A percentile compares a stretch with the other conserved stretches of the same genome.
Evolutionary conservation across 2,329 filamentous ascomycete genomes (phyloP).

Genomic region (Colletotrichum spinosum): DNA sequence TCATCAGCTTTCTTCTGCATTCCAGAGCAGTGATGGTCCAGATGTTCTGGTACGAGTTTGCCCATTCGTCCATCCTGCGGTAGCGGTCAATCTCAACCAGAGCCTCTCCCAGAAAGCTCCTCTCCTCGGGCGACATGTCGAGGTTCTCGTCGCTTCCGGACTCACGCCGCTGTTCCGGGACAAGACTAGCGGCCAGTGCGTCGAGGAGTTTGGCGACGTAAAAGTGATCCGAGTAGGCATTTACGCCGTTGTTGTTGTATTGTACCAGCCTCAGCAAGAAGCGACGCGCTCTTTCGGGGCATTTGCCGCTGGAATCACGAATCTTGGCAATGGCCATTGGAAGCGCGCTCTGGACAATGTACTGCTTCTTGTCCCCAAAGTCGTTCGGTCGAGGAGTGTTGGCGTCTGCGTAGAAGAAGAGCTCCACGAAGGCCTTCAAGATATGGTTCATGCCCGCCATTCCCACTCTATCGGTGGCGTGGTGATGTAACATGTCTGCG

Average conservation of each 20-base stretch:
- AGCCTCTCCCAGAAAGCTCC: slow-evolving; percentile 63
- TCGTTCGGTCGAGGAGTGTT: slow-evolving; percentile 89
- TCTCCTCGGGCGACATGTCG: slow-evolving; percentile 51
- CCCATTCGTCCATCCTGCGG: slow-evolving; percentile 76
- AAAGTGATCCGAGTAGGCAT: slow-evolving; percentile 87
- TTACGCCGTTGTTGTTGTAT: slow-evolving; percentile 95
- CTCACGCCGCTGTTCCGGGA: slow-evolving; percentile 56
- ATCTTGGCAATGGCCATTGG: slow-evolving; percentile 83
- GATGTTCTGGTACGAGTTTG: slow-evolving; percentile 74
- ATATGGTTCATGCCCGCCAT: slow-evolving; percentile 88
- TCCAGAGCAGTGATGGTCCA: slow-evolving; percentile 73
- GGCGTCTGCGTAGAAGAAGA: slow-evolving; percentile 86
- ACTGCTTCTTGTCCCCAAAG: slow-evolving; percentile 87
- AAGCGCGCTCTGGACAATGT: slow-evolving; percentile 86
- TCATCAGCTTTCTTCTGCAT: slow-evolving; percentile 73
- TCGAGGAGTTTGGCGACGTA: slow-evolving; percentile 86
- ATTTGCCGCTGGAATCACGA: slow-evolving; percentile 79
- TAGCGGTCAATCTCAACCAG: slow-evolving; percentile 75
- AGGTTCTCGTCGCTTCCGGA: slow-evolving; percentile 52
- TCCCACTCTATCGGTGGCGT: slow-evolving; percentile 76
- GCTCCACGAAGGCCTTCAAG: slow-evolving; percentile 84
- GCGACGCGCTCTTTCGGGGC: slow-evolving; percentile 80
- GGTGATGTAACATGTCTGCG: slow-evolving; percentile 80
- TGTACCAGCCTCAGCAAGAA: slow-evolving; percentile 91
- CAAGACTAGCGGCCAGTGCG: slow-evolving; percentile 68